These are phyloP conservation scores for Nemania diffusa DNA, from an alignment of 2,329 filamentous ascomycete genomes.

Conservation along the genomic window DNA sequence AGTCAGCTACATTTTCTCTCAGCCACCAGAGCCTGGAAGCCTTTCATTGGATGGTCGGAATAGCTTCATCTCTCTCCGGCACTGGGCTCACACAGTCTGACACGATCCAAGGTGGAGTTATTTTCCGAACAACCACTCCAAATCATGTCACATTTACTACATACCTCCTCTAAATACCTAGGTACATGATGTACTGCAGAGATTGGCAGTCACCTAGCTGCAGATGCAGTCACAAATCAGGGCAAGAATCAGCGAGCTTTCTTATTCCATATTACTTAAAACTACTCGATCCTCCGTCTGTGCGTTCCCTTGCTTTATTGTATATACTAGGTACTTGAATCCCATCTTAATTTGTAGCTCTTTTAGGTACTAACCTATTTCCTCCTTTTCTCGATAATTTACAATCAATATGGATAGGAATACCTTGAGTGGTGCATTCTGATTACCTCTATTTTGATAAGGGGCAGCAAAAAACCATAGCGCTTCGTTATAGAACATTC, in stretches of 20 bases:
- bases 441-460: neutral
- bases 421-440: neutral
- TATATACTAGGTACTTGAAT: neutral
- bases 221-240: conserved; percentile 11
- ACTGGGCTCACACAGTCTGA: conserved; percentile 35
- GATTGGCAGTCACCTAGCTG: conserved; percentile 2
- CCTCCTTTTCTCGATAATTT: neutral
- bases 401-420: neutral
- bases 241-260: conserved; percentile 37
- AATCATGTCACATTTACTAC: conserved; percentile 9
- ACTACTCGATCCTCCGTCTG: neutral
- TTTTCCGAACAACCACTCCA: conserved; percentile 29
- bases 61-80: conserved; percentile 25
- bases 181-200: conserved; percentile 7
- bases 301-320: neutral
- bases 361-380: neutral
- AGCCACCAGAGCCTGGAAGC: neutral
- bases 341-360: neutral
- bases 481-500: neutral
- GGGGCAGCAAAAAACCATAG: neutral
- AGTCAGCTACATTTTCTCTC: neutral
- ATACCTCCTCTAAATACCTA: conserved; percentile 3
- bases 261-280: conserved; percentile 6
- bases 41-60: conserved; percentile 30
- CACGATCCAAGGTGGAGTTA: conserved; percentile 28